A percentile compares a stretch with the other conserved stretches of the same genome.
Conservation (phyloP, 192 early-diverging fungal genomes). For the Spizellomyces punctatus region DNA sequence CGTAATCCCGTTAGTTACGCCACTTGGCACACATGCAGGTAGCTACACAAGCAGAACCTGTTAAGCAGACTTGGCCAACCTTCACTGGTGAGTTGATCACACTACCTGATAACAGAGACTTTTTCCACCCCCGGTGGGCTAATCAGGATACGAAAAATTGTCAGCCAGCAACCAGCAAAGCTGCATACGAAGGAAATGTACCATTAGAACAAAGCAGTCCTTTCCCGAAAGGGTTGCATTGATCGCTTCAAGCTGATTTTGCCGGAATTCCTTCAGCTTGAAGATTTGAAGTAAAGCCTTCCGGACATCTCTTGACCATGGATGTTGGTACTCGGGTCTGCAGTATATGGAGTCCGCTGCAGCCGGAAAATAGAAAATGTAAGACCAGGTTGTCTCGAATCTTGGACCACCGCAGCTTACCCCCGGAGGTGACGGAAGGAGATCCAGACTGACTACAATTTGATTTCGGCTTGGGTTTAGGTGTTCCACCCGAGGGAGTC, state of each 20-base stretch:
- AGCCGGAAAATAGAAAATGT: too few relatives aligned
- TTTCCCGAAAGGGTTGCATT: conserved; percentile 79
- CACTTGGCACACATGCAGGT: conserved; percentile 72
- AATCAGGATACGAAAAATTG: not conserved
- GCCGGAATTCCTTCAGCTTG: conserved; percentile 73
- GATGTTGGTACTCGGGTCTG: conserved; percentile 8
- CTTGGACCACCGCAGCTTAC: too few relatives aligned
- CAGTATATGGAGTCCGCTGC: too few relatives aligned
- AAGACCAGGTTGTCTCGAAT: too few relatives aligned
- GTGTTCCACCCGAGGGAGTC: too few relatives aligned
- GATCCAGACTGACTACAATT: too few relatives aligned
- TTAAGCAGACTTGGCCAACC: not conserved
- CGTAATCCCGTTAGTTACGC: conserved; percentile 72
- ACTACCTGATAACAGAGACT: conserved; percentile 84
- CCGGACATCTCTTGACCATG: conserved; percentile 74
- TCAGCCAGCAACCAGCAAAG: not conserved
- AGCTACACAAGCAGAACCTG: conserved; percentile 85
- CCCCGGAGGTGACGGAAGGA: too few relatives aligned
- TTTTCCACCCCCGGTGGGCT: conserved; percentile 95
- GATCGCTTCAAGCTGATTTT: conserved; percentile 87
- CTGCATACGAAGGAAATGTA: not conserved
- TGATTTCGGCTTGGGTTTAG: too few relatives aligned
- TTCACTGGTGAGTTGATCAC: not conserved
- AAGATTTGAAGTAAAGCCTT: conserved; percentile 72
- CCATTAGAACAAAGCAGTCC: conserved; percentile 96